phyloP scores from a whole-genome alignment of 495 filamentous ascomycete genomes.

The Aspergillus diversus region DNA sequence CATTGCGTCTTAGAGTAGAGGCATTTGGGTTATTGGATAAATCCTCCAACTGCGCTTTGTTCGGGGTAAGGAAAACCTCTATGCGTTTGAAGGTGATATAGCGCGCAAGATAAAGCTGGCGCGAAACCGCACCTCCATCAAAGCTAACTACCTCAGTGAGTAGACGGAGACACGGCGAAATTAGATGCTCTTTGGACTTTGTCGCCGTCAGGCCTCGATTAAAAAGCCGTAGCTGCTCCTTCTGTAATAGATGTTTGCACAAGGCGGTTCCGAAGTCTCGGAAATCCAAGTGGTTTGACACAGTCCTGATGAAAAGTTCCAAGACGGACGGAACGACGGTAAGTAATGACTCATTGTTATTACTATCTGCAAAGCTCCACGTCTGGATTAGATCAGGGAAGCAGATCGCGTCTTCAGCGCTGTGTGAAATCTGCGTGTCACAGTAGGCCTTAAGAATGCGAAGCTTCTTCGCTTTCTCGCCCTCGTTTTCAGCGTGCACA shows the following conservation, averaged over 20 bases:
- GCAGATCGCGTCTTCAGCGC: conserved; percentile 60
- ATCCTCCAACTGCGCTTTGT: conserved; percentile 51
- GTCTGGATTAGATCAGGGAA: conserved; percentile 75
- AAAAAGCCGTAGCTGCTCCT: conserved; percentile 71
- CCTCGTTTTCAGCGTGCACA: conserved; percentile 51
- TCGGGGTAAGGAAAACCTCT: conserved; percentile 53
- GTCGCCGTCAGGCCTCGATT: conserved; percentile 71
- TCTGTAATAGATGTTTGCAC: conserved; percentile 73
- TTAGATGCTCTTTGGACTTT: conserved; percentile 79
- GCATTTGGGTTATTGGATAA: conserved; percentile 57
- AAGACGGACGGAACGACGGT: conserved; percentile 76
- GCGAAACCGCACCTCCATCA: conserved; percentile 78
- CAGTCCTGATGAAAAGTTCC: conserved; percentile 72
- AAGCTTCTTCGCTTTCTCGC: conserved; percentile 52
- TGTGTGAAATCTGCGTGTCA: conserved; percentile 62
- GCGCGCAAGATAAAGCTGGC: conserved; percentile 67
- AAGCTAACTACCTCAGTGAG: conserved; percentile 77
- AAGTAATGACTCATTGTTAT: conserved; percentile 73
- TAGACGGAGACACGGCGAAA: conserved; percentile 79
- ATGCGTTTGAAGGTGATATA: conserved; percentile 75
- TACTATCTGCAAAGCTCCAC: conserved; percentile 75
- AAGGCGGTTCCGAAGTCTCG: conserved; percentile 69
- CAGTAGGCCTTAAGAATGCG: conserved; percentile 74
- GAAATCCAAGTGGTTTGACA: conserved; percentile 72
- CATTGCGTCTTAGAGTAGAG: conserved; percentile 75